Percentiles rank a stretch among this genome's conserved stretches.
These are phyloP conservation scores for Cryptosporidium viatorum DNA, from an alignment of 169 alveolate genomes.

Conservation along the genomic window DNA sequence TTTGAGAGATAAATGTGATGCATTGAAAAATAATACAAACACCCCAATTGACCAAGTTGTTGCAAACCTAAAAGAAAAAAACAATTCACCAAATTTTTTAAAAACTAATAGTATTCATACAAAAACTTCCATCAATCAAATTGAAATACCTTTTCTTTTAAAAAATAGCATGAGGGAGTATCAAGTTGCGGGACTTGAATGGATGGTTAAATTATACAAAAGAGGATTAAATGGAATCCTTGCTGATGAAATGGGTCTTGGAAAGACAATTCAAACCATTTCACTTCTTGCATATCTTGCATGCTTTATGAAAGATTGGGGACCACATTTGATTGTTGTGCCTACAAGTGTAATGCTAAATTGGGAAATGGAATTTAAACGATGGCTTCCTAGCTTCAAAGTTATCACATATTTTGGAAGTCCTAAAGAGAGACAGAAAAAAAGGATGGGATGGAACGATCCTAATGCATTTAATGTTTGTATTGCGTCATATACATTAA, in stretches of 20 bases:
- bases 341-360: conserved; percentile 97
- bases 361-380: conserved; percentile 99
- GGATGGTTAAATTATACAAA: conserved; percentile 96
- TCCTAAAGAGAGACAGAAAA: conserved; percentile 89
- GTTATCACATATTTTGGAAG: conserved; percentile 95
- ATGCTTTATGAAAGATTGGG: conserved; percentile 95
- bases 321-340: conserved; percentile 99
- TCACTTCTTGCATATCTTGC: conserved; percentile 97
- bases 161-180: conserved; percentile 93
- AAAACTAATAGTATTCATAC: conserved; percentile 54
- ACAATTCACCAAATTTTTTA: neutral
- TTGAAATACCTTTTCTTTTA: conserved; percentile 89
- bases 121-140: conserved; percentile 76
- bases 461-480: conserved; percentile 96
- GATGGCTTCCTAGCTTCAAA: conserved; percentile 98
- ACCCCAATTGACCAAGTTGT: conserved; percentile 40
- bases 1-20: conserved; percentile 64
- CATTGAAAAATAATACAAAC: conserved; percentile 74
- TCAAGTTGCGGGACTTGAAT: conserved; percentile 94
- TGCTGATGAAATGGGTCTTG: conserved; percentile 99
- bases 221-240: conserved; percentile 96
- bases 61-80: conserved; percentile 3
- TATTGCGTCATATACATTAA: conserved; percentile 95
- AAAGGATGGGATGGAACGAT: conserved; percentile 94
- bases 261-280: conserved; percentile 98